Evolutionary conservation across 805 yeast species (phyloP), one percentile per base, ranked within the genome.

Genomic region (Pichia cabralensis): DNA sequence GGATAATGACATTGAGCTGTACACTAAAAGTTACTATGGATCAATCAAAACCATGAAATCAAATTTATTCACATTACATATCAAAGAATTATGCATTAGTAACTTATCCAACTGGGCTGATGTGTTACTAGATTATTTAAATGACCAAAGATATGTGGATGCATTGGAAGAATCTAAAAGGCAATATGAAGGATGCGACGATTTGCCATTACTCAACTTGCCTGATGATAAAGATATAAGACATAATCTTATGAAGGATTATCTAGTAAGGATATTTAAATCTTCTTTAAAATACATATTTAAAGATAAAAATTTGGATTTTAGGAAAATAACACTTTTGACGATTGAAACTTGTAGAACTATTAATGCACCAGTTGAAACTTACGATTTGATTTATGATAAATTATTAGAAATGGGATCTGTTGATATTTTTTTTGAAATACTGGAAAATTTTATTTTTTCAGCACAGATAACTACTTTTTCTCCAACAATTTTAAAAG

Each of bases 71-170:
- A 36, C 74, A 1, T 45, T 77, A 33, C 80, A 80, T 0, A 58
- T 62, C 26, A 65, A 67, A 34, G 76, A 71, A 37, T 48, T 74
- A 28, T 58, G 58, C 6, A 64, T 76, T 3, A 94, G 88, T 0
- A 61, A 73, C 17, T 54, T 74, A 12, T 60, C 74, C 3, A 74
- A 68, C 44, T 84, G 86, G 95, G 83, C 79, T 0, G 88, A 80
- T 43, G 60, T 64, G 19, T 52, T 82, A 2, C 52, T 70, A 38
- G 61, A 55, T 6, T 48, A 70, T 10, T 59, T 84, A 31, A 60
- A 69, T 9, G 44, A 55, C 2, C 73, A 69, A 1, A 52, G 67
- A 16, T 78, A 75, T 35, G 52, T 69, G 6, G 58, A 53, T 3
- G 88, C 94, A 0, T 61, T 83, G n/a, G 53, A 59, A 3, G 58